These are phyloP conservation scores for Buxus sempervirens DNA, from an alignment of 164 flowering plant genomes.

Conservation along the genomic window DNA sequence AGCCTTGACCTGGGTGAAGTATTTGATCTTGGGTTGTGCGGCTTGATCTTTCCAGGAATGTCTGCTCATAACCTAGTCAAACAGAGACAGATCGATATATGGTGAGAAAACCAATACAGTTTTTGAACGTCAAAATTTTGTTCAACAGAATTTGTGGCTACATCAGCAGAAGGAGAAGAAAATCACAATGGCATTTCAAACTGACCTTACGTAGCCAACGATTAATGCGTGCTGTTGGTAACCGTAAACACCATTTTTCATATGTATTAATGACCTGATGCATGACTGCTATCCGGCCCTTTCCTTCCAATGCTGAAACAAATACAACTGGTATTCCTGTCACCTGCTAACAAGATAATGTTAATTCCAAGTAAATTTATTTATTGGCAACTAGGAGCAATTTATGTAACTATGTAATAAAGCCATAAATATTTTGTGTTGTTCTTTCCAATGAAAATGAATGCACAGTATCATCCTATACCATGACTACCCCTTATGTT, in stretches of 20 bases:
- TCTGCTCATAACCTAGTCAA: conserved; percentile 84
- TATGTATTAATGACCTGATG: conserved; percentile 66
- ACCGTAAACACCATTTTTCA: conserved; percentile 88
- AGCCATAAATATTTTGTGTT: no score
- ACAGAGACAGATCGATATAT: background rate
- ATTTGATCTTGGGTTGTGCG: conserved; percentile 87
- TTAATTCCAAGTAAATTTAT: background rate
- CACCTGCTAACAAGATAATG: conserved; percentile 39
- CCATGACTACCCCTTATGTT: no score
- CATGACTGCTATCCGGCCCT: conserved; percentile 70
- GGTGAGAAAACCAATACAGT: background rate
- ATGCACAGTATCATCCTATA: no score
- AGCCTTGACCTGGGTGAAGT: conserved; percentile 95
- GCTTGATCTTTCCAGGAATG: conserved; percentile 95
- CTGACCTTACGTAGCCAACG: conserved; percentile 90
- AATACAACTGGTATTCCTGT: conserved; percentile 93
- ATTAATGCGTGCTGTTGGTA: conserved; percentile 87
- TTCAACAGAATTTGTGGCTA: background rate
- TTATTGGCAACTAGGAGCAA: background rate
- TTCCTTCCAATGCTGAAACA: conserved; percentile 86
- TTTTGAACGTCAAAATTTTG: no score
- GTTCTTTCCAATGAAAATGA: no score
- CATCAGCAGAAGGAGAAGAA: background rate
- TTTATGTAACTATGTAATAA: no score
- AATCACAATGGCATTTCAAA: background rate